Evolutionary conservation across 2,329 filamentous ascomycete genomes (phyloP), one percentile per base, ranked within the genome.

Genomic region (Aureobasidium sp.): DNA sequence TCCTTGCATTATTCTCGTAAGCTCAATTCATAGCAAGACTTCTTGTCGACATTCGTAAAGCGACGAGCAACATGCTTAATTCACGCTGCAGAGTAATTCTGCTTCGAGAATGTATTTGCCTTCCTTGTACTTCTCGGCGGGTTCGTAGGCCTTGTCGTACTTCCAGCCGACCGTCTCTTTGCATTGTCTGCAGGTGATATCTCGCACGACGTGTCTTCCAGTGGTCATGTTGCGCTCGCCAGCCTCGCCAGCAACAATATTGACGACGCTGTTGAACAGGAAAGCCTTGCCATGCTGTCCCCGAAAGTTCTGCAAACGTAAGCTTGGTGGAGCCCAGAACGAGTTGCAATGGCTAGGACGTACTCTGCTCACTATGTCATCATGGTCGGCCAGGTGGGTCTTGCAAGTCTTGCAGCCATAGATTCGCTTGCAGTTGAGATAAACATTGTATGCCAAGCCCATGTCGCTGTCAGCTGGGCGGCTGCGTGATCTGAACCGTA

Each of bases 241-340:
- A n/a, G 93, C 84, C 65, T 96, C 89, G 68, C 88, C 87, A 50
- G 86, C 81, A 67, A 87, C 88, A 73, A 96, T 84, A 77, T 99
- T 99, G 75, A 99, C 94, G 61, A 99, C 94, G 66, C 76, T 86
- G 77, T 93, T 89, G 82, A 99, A 97, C 67, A 99, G 87, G 77
- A 92, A 99, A 62, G 94, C 94, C 79, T 97, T 97, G 73, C 94
- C 94, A 76, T 97, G 93, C 75, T 97, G 93, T 71, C 94, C 94
- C 65, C 94, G 91, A 80, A 99, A 99, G 79, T 96, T 97, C 92
- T 97, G 52, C 39, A 57, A 26, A 20, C 46, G 32, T 48, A 44
- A 37, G 39, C 43, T 62, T 61, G 41, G 27, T 20, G 55, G 43
- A 27, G 62, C 37, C 44, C 48, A 61, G 53, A 20, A 56, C 26